phyloP scores from a whole-genome alignment of 2,329 filamentous ascomycete genomes.

The Incumbomyces lentus region DNA sequence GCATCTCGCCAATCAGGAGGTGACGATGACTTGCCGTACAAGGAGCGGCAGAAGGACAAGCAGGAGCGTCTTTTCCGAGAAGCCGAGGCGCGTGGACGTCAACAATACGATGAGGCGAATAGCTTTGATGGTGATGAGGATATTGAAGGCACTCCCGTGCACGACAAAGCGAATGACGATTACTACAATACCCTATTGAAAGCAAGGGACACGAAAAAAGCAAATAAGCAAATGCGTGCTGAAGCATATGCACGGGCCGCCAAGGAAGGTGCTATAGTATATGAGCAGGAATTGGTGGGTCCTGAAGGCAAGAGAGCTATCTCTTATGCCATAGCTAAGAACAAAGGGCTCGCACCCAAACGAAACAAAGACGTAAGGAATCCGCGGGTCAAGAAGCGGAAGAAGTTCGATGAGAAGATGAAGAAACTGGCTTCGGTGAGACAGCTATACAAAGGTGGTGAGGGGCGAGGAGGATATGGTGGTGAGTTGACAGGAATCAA shows the following conservation, averaged over 20 bases:
- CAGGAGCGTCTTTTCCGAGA: conserved; percentile 80
- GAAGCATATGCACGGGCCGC: conserved; percentile 46
- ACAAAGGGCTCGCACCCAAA: conserved; percentile 84
- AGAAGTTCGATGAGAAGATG: conserved; percentile 91
- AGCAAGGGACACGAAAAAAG: conserved; percentile 47
- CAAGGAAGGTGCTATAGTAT: conserved; percentile 49
- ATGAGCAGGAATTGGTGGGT: conserved; percentile 58
- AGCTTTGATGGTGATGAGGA: conserved; percentile 45
- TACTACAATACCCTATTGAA: conserved; percentile 87
- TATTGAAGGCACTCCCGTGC: conserved; percentile 24
- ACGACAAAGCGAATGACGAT: conserved; percentile 28
- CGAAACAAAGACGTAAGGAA: conserved; percentile 92
- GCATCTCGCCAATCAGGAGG: conserved; percentile 54
- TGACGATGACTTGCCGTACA: conserved; percentile 59
- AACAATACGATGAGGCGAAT: conserved; percentile 54
- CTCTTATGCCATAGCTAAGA: conserved; percentile 90
- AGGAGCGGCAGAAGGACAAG: conserved; percentile 77
- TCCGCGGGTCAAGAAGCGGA: conserved; percentile 94
- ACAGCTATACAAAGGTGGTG: conserved; percentile 73
- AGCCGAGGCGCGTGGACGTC: conserved; percentile 70
- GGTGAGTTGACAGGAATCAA: conserved; percentile 96
- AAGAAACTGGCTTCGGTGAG: conserved; percentile 90
- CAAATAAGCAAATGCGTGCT: conserved; percentile 58
- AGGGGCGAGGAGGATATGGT: conserved; percentile 74
- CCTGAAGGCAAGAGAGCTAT: conserved; percentile 86